Percentiles rank a stretch among this genome's conserved stretches.
Evolutionary conservation across 352 stramenopile species (phyloP).

Genomic region (Phytophthora constricta): DNA sequence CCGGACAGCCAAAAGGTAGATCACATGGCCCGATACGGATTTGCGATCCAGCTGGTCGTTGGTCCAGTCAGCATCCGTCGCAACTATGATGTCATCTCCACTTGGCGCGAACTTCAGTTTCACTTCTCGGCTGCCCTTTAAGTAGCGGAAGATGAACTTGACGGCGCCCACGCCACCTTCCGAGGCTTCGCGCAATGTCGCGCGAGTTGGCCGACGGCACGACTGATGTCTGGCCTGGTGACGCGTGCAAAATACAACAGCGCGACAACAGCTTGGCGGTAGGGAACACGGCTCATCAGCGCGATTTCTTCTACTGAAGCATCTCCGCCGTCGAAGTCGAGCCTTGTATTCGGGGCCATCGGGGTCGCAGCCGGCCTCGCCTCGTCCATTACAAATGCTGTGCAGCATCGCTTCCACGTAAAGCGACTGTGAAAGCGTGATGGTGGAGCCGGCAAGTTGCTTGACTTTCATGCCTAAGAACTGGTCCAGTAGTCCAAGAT

Average conservation of each 20-base stretch:
- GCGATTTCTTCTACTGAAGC: not conserved
- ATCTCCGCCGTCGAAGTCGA: not conserved
- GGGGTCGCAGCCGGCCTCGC: not conserved
- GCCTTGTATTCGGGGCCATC: not conserved
- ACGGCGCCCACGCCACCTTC: not conserved
- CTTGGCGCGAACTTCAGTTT: not conserved
- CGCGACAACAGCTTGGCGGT: not conserved
- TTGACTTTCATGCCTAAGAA: not conserved
- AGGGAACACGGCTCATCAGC: not conserved
- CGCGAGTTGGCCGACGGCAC: slow-evolving; percentile 1
- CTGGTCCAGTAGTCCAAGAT: not conserved
- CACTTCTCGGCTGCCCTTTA: not conserved
- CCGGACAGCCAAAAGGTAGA: slow-evolving; percentile 26
- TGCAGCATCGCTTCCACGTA: not conserved
- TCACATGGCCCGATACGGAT: slow-evolving; percentile 20
- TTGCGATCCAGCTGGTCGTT: slow-evolving; percentile 24
- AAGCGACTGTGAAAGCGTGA: not conserved
- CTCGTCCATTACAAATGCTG: not conserved
- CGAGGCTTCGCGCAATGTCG: not conserved
- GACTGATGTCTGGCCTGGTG: not conserved
- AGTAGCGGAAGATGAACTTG: slow-evolving; percentile 5
- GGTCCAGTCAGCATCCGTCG: slow-evolving; percentile 29
- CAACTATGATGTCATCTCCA: not conserved
- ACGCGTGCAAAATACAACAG: slow-evolving; percentile 1
- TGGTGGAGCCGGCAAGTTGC: not conserved